A percentile compares a stretch with the other conserved stretches of the same genome.
phyloP scores from a whole-genome alignment of 2,329 filamentous ascomycete species.

The Pyrenochaeta sp. region DNA sequence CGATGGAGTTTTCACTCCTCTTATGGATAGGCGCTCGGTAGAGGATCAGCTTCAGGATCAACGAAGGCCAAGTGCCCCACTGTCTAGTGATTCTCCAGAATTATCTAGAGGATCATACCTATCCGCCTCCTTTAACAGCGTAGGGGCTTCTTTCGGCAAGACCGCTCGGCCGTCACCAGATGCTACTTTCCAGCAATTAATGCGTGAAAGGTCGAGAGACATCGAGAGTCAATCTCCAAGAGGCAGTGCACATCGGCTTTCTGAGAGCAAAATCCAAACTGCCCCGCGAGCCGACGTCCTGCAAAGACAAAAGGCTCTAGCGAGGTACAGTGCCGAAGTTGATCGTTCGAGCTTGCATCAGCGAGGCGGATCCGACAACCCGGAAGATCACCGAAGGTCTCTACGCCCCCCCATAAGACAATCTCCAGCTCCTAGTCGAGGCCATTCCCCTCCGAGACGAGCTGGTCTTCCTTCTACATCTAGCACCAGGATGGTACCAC shows the following conservation, averaged over 20 bases:
- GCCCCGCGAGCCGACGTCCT: slow-evolving; percentile 42
- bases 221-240: slow-evolving; percentile 32
- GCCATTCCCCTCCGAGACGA: slow-evolving; percentile 39
- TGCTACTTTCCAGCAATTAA: slow-evolving; percentile 32
- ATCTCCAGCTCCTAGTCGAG: slow-evolving; percentile 41
- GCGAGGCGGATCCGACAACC: slow-evolving; percentile 38
- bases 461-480: slow-evolving; percentile 24
- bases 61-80: slow-evolving; percentile 10
- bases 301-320: slow-evolving; percentile 35
- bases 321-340: slow-evolving; percentile 13
- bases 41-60: slow-evolving; percentile 8
- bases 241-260: slow-evolving; percentile 17
- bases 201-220: slow-evolving; percentile 29
- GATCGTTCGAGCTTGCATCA: slow-evolving; percentile 29
- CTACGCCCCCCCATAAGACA: slow-evolving; percentile 31
- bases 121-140: slow-evolving; percentile 44
- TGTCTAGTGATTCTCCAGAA: slow-evolving; percentile 23
- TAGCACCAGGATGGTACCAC: slow-evolving; percentile 3
- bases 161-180: slow-evolving; percentile 35
- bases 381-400: slow-evolving; percentile 24
- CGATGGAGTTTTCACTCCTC: slow-evolving; percentile 41
- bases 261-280: slow-evolving; percentile 21
- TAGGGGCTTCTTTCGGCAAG: slow-evolving; percentile 28
- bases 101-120: slow-evolving; percentile 30
- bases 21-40: slow-evolving; percentile 20